Conservation (phyloP, 371 early-diverging fungal species). For the Apophysomyces variabilis region DNA sequence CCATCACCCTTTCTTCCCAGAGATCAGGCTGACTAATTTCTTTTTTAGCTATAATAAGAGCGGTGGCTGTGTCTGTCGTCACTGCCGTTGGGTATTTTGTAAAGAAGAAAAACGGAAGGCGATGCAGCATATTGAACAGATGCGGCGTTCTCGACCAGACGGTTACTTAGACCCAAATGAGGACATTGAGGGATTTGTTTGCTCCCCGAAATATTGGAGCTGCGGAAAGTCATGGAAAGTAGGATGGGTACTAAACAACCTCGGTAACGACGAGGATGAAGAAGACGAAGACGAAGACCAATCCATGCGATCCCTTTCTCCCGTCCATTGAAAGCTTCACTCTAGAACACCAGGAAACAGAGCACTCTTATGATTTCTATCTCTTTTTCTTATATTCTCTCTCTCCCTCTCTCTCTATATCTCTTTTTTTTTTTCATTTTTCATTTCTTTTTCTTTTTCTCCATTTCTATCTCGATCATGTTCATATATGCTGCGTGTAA, state of each 20-base stretch:
- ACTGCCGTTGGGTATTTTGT: slow-evolving; percentile 56
- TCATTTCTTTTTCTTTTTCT: background rate
- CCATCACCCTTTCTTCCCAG: slow-evolving; percentile 1
- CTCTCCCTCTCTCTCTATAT: background rate
- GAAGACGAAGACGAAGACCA: slow-evolving; percentile 21
- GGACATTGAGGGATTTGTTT: slow-evolving; percentile 50
- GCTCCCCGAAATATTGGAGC: slow-evolving; percentile 52
- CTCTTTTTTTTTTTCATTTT: background rate
- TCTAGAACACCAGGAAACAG: background rate
- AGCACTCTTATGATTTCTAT: background rate
- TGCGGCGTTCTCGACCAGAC: slow-evolving; percentile 46
- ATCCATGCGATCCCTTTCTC: slow-evolving; percentile 4
- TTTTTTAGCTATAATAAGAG: slow-evolving; percentile 49
- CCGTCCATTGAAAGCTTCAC: background rate
- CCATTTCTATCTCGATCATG: background rate
- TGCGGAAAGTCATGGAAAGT: slow-evolving; percentile 53
- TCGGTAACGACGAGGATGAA: slow-evolving; percentile 26
- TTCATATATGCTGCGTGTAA: slow-evolving; percentile 2
- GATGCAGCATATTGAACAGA: slow-evolving; percentile 43
- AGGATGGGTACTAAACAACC: slow-evolving; percentile 48
- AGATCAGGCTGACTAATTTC: slow-evolving; percentile 12
- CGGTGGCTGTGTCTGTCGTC: slow-evolving; percentile 46
- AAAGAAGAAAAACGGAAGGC: slow-evolving; percentile 58
- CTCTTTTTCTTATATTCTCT: background rate
- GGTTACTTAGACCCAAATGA: slow-evolving; percentile 44